A percentile compares a stretch with the other conserved stretches of the same genome.
Evolutionary conservation across 768 basidiomycete genomes (phyloP).

Genomic region (Suillus discolor): DNA sequence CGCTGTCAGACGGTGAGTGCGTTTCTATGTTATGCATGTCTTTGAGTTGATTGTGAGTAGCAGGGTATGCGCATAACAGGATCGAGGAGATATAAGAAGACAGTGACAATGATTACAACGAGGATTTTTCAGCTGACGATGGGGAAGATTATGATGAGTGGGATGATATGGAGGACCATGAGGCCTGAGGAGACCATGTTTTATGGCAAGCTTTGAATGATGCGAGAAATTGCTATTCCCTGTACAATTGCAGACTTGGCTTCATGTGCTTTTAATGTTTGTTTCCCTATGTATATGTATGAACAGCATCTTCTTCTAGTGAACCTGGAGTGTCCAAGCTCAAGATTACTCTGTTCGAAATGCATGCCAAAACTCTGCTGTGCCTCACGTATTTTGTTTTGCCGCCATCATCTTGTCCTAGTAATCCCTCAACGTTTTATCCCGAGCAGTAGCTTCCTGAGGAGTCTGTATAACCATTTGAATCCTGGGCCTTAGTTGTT

Average conservation of each 20-base stretch:
- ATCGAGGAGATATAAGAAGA: neutral
- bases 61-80: neutral
- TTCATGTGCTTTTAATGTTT: neutral
- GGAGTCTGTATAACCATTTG: no score
- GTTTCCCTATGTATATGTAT: no score
- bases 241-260: neutral
- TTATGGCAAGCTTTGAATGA: neutral
- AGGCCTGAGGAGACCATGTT: neutral
- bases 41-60: neutral
- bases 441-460: no score
- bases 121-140: neutral
- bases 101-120: neutral
- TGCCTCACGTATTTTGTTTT: no score
- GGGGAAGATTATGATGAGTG: no score
- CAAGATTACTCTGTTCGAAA: no score
- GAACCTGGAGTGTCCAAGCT: no score
- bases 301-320: no score
- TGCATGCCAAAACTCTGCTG: no score
- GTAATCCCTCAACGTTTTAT: no score
- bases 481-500: no score
- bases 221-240: neutral
- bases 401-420: no score
- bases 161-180: neutral
- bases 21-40: neutral
- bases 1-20: neutral